These are phyloP conservation scores for Fusarium sp. DNA, from an alignment of 2,329 filamentous ascomycete genomes.

Conservation along the genomic window DNA sequence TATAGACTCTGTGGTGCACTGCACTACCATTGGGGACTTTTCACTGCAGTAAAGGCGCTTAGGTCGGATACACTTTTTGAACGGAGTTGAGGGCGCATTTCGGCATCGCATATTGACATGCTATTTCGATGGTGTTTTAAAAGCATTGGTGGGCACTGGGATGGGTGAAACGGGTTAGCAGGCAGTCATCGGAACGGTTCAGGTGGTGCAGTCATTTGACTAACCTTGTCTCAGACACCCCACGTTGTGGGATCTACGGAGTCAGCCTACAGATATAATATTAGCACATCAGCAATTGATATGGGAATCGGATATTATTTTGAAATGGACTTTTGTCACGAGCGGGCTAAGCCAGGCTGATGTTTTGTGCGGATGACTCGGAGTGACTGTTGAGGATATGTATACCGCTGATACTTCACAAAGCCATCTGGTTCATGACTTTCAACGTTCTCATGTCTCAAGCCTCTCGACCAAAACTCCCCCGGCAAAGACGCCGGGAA, in stretches of 20 bases:
- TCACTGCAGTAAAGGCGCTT: conserved; percentile 8
- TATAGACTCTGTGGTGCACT: conserved; percentile 53
- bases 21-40: conserved; percentile 46
- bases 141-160: background rate
- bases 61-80: background rate
- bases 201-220: conserved; percentile 35
- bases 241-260: conserved; percentile 5
- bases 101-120: background rate
- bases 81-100: conserved; percentile 5
- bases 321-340: conserved; percentile 21
- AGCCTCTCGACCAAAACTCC: conserved; percentile 4
- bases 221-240: conserved; percentile 28
- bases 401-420: background rate
- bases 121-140: background rate
- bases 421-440: background rate
- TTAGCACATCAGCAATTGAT: conserved; percentile 7
- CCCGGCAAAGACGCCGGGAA: conserved; percentile 19
- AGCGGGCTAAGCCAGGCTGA: conserved; percentile 23
- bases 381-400: conserved; percentile 14
- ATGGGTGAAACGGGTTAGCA: background rate
- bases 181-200: conserved; percentile 19
- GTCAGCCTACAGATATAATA: conserved; percentile 17
- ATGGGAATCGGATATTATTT: background rate
- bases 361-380: conserved; percentile 9
- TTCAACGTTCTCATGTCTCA: conserved; percentile 24